Evolutionary conservation across 2,329 filamentous ascomycete species (phyloP).

Genomic region (Aureobasidium sp.): DNA sequence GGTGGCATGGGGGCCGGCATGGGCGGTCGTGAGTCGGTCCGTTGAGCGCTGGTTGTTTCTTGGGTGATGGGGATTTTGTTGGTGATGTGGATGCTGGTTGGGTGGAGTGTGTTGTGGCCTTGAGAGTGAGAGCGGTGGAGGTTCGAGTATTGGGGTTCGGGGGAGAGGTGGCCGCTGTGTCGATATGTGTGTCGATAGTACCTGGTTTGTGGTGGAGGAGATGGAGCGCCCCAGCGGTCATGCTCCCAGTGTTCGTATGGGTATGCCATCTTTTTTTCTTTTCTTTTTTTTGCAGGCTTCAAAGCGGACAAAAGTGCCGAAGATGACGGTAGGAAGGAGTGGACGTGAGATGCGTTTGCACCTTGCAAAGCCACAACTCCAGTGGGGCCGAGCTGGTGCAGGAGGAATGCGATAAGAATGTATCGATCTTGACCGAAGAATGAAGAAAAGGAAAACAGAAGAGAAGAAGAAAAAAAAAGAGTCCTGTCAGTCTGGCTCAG

Average conservation of each 20-base stretch:
- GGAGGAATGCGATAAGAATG: conserved; percentile 5
- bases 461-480: not conserved
- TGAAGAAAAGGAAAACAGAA: not conserved
- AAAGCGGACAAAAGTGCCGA: too few relatives aligned
- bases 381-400: not conserved
- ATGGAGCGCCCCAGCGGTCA: not conserved
- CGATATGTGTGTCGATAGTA: conserved; percentile 18
- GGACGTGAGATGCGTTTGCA: not conserved
- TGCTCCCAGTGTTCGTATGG: conserved; percentile 2
- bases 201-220: conserved; percentile 2
- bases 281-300: too few relatives aligned
- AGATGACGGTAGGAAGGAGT: too few relatives aligned
- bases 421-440: not conserved
- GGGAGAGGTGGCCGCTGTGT: conserved; percentile 21
- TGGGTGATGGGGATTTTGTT: conserved; percentile 35
- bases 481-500: too few relatives aligned
- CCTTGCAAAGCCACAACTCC: not conserved
- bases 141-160: conserved; percentile 22
- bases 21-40: not conserved
- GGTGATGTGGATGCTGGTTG: conserved; percentile 40
- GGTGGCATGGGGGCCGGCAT: conserved; percentile 4
- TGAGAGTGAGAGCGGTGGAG: conserved; percentile 41
- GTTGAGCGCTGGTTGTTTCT: conserved; percentile 19
- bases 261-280: not conserved
- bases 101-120: conserved; percentile 35